Evolutionary conservation across 2,329 filamentous ascomycete species (phyloP).

Genomic region (Cryoendolithus antarcticus): DNA sequence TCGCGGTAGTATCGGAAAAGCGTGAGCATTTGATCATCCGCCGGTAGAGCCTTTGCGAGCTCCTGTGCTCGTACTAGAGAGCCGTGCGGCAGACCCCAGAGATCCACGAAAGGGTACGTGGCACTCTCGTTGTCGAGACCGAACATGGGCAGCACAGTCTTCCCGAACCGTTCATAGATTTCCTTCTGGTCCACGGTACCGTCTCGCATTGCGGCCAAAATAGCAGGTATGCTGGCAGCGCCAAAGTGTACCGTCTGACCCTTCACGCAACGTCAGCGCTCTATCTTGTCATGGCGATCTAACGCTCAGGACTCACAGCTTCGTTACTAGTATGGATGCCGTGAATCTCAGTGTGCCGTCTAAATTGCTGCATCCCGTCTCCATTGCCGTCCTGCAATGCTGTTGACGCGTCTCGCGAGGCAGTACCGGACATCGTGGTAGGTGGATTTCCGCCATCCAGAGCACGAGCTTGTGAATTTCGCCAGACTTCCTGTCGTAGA

Average conservation of each 20-base stretch:
- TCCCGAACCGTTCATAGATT: constrained; percentile 46
- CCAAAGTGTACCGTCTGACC: constrained; percentile 51
- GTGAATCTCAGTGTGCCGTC: constrained; percentile 35
- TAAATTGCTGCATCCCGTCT: constrained; percentile 2
- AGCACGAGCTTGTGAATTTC: constrained; percentile 6
- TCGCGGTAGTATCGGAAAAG: constrained; percentile 48
- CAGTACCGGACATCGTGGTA: neutral
- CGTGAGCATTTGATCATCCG: constrained; percentile 45
- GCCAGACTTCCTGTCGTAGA: constrained; percentile 22
- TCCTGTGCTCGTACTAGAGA: constrained; percentile 45
- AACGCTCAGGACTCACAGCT: constrained; percentile 5
- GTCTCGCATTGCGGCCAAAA: constrained; percentile 40
- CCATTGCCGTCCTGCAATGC: constrained; percentile 1
- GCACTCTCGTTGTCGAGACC: constrained; percentile 53
- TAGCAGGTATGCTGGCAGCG: constrained; percentile 48
- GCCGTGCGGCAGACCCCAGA: constrained; percentile 49
- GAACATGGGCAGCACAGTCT: constrained; percentile 49
- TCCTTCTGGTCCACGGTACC: constrained; percentile 34
- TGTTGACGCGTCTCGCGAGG: neutral
- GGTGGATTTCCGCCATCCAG: neutral
- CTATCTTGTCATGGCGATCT: neutral
- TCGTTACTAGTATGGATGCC: constrained; percentile 50
- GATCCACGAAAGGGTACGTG: constrained; percentile 53
- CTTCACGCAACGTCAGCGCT: constrained; percentile 25
- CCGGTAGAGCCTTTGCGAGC: constrained; percentile 46